A percentile compares a stretch with the other conserved stretches of the same genome.
These are phyloP conservation scores for Eucalyptus pauciflora DNA, from an alignment of 345 rosid genomes.

Conservation along the genomic window DNA sequence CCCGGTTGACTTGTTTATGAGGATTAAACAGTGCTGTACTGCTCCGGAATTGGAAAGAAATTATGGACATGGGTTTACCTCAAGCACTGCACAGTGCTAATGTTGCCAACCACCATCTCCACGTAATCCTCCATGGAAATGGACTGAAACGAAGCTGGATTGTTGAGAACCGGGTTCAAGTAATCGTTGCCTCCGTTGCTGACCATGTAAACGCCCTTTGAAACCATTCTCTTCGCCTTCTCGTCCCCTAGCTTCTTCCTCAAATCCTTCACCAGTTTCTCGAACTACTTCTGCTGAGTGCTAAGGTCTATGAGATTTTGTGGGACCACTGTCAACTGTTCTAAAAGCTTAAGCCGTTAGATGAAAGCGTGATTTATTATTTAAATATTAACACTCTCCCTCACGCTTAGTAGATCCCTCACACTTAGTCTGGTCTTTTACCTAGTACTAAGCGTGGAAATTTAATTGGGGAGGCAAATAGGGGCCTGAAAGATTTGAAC, in stretches of 20 bases:
- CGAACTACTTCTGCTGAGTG: neutral
- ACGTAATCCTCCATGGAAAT: neutral
- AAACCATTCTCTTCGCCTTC: neutral
- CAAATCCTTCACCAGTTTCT: neutral
- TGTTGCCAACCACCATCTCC: slow-evolving; percentile 3
- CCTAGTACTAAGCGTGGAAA: no score
- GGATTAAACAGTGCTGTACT: neutral
- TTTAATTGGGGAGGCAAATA: no score
- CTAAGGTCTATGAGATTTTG: neutral
- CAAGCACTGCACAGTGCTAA: neutral
- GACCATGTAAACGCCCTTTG: neutral
- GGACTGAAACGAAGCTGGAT: neutral
- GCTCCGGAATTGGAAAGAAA: neutral
- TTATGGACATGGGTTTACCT: neutral
- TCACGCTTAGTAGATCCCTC: no score
- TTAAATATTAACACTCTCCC: no score
- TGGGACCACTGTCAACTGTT: no score
- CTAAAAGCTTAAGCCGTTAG: no score
- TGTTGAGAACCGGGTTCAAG: neutral
- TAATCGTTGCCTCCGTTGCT: slow-evolving; percentile 7
- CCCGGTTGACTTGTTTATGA: neutral
- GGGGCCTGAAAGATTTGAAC: no score
- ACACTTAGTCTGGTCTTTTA: no score
- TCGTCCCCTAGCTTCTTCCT: neutral
- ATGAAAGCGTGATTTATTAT: no score